phyloP scores from a whole-genome alignment of 768 basidiomycete genomes.

The Lentinus tigrinus region DNA sequence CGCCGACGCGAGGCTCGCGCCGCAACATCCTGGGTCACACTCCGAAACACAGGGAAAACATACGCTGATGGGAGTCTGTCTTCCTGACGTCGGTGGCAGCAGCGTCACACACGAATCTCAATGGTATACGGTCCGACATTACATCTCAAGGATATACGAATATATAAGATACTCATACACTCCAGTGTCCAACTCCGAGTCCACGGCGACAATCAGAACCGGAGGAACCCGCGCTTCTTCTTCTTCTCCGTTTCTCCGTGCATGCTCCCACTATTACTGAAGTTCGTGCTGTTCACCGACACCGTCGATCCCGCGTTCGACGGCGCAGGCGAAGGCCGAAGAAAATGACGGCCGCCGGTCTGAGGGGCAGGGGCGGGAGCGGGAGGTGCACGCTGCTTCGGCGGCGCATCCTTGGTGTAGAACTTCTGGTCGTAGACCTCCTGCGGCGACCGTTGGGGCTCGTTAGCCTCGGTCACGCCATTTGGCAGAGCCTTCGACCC shows the following conservation, averaged over 20 bases:
- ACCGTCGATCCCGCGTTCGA: conserved; percentile 51
- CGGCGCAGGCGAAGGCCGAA: conserved; percentile 43
- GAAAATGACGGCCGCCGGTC: conserved; percentile 13
- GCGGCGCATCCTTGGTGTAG: conserved; percentile 62
- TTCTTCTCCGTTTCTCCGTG: conserved; percentile 59
- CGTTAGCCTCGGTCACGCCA: conserved; percentile 53
- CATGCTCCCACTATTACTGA: conserved; percentile 13
- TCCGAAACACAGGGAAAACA: neutral
- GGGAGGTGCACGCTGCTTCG: conserved; percentile 42
- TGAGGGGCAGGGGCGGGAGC: conserved; percentile 37
- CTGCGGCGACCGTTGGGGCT: conserved; percentile 56
- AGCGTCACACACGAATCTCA: neutral
- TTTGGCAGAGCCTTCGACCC: conserved; percentile 75
- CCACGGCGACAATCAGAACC: conserved; percentile 41
- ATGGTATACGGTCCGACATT: conserved; percentile 9
- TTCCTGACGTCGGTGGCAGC: conserved; percentile 14
- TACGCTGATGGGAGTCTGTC: neutral
- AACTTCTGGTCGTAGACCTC: conserved; percentile 81
- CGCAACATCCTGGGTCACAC: neutral
- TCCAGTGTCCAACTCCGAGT: neutral
- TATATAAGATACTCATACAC: conserved; percentile 17
- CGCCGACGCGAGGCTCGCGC: conserved; percentile 12
- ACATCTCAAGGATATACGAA: conserved; percentile 11
- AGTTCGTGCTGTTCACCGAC: conserved; percentile 20
- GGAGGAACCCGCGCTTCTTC: conserved; percentile 74